phyloP scores from a whole-genome alignment of 345 rosid species.

The Acer campestre region DNA sequence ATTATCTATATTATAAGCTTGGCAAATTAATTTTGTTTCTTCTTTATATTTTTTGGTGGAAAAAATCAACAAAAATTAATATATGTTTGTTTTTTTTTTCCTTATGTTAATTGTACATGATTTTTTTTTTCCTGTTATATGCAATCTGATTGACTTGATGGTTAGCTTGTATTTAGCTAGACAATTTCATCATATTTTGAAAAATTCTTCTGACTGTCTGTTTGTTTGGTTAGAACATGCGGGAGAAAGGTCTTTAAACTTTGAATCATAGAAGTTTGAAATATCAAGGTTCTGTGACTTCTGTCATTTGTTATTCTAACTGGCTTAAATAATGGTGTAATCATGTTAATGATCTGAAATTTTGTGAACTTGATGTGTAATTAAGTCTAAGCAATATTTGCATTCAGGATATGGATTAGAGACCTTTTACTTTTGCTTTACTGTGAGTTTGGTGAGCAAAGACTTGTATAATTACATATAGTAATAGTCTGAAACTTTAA shows the following conservation, averaged over 20 bases:
- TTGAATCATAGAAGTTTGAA: not conserved
- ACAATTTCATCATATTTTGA: not conserved
- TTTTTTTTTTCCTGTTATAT: not conserved
- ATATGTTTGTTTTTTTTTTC: too few relatives aligned
- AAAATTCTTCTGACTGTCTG: not conserved
- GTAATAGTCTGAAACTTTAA: not conserved
- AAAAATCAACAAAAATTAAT: too few relatives aligned
- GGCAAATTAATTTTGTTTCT: too few relatives aligned
- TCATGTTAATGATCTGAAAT: not conserved
- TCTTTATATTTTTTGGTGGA: too few relatives aligned
- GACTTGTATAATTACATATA: not conserved
- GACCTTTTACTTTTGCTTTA: not conserved
- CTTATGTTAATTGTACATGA: too few relatives aligned
- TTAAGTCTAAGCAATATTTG: not conserved
- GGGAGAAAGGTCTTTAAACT: not conserved
- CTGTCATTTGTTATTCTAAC: not conserved
- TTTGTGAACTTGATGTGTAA: not conserved
- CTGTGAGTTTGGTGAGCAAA: not conserved
- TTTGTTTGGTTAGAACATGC: slow-evolving; percentile 1
- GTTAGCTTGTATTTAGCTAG: not conserved
- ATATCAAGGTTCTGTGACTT: not conserved
- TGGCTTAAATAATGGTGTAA: not conserved
- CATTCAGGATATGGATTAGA: not conserved
- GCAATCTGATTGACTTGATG: not conserved
- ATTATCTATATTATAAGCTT: not conserved